Evolutionary conservation across 169 alveolate species (phyloP).

Genomic region (Perkinsus olseni): DNA sequence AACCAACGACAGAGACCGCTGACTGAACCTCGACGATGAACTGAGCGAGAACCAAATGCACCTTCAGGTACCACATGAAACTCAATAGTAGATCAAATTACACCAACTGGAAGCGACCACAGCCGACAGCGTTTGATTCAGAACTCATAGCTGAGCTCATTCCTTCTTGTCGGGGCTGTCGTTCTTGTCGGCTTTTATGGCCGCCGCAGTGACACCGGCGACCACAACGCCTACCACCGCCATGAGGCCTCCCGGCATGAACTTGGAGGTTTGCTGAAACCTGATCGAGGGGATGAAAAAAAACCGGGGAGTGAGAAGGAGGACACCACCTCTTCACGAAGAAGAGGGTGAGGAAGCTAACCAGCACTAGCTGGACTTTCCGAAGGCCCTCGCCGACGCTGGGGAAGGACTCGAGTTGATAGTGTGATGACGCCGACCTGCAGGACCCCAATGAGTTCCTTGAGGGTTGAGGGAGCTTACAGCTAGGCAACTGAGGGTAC

Average conservation of each 20-base stretch:
- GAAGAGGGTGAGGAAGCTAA: background rate
- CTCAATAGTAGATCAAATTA: too few species aligned
- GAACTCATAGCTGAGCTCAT: background rate
- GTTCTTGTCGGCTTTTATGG: background rate
- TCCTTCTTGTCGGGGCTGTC: background rate
- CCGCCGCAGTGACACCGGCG: background rate
- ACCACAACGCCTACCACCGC: background rate
- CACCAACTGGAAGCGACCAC: too few species aligned
- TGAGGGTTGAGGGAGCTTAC: background rate
- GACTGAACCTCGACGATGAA: too few species aligned
- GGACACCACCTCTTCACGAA: background rate
- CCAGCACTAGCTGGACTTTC: background rate
- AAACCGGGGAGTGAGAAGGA: background rate
- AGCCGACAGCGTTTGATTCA: background rate
- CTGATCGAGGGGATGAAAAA: background rate
- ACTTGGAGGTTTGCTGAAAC: background rate
- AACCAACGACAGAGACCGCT: background rate
- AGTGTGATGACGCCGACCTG: background rate
- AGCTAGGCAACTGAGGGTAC: background rate
- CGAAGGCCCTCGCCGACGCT: background rate
- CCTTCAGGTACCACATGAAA: too few species aligned
- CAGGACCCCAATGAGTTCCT: background rate
- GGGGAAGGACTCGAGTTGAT: background rate
- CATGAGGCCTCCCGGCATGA: background rate
- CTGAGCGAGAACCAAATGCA: too few species aligned